phyloP scores from a whole-genome alignment of 805 yeast genomes.

The Hanseniaspora valbyensis region DNA sequence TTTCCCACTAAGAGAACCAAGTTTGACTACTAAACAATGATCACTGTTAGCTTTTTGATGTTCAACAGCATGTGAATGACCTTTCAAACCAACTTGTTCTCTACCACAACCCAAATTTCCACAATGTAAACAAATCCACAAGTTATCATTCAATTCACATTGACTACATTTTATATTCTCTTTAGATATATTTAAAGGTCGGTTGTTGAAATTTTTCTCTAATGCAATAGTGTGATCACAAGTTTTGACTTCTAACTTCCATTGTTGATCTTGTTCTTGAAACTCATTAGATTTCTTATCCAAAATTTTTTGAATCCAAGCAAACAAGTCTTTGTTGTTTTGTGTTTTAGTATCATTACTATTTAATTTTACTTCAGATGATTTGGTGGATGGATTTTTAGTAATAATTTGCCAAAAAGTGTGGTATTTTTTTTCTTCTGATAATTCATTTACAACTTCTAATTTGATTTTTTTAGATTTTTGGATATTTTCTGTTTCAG shows the following conservation, averaged over 20 bases:
- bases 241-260: conserved; percentile 80
- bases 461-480: conserved; percentile 25
- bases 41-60: conserved; percentile 46
- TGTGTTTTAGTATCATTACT: conserved; percentile 15
- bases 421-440: conserved; percentile 27
- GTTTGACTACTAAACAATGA: conserved; percentile 79
- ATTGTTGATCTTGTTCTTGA: conserved; percentile 61
- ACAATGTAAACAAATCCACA: conserved; percentile 89
- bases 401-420: conserved; percentile 23
- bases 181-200: conserved; percentile 9
- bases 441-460: conserved; percentile 23
- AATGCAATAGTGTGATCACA: conserved; percentile 67
- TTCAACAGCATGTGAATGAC: conserved; percentile 76
- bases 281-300: conserved; percentile 24
- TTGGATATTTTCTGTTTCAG: conserved; percentile 22
- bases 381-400: conserved; percentile 1
- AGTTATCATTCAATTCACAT: conserved; percentile 61
- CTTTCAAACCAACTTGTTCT: conserved; percentile 86
- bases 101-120: conserved; percentile 94
- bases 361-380: conserved; percentile 7
- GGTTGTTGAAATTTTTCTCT: conserved; percentile 25
- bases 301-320: conserved; percentile 22
- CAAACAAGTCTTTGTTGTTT: background rate
- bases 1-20: conserved; percentile 74
- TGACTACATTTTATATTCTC: conserved; percentile 38